These are phyloP conservation scores for Sextonia rubra DNA, from an alignment of 164 flowering plant genomes.

Conservation along the genomic window DNA sequence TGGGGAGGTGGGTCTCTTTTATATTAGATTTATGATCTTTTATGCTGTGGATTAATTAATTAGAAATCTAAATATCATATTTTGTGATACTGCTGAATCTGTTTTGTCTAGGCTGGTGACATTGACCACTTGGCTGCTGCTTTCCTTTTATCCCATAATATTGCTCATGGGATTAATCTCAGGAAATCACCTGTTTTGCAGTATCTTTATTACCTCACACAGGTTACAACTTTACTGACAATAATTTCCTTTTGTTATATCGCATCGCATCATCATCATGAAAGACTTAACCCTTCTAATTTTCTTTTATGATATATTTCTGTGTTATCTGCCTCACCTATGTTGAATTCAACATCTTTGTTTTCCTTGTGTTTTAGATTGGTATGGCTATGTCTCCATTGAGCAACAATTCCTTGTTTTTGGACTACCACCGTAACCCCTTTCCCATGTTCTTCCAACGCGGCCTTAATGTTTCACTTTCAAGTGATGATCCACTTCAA, in stretches of 20 bases:
- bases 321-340: background rate
- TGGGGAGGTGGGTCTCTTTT: constrained; percentile 63
- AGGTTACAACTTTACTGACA: constrained; percentile 35
- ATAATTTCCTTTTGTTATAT: background rate
- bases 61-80: background rate
- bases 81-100: background rate
- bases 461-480: constrained; percentile 95
- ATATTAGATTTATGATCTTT: background rate
- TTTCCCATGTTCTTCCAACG: constrained; percentile 78
- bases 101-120: constrained; percentile 78
- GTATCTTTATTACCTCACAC: constrained; percentile 87
- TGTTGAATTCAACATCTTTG: background rate
- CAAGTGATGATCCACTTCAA: constrained; percentile 96
- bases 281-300: background rate
- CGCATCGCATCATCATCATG: background rate
- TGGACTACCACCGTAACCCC: constrained; percentile 90
- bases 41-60: background rate
- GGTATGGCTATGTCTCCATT: constrained; percentile 98
- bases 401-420: constrained; percentile 91
- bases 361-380: constrained; percentile 42
- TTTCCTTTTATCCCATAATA: constrained; percentile 77
- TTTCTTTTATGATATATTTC: background rate
- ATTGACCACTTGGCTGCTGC: constrained; percentile 97
- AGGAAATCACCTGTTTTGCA: constrained; percentile 97
- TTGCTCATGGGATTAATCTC: constrained; percentile 93